Conservation (phyloP, 2,329 filamentous ascomycete genomes). For the Paracamarosporium sp. region DNA sequence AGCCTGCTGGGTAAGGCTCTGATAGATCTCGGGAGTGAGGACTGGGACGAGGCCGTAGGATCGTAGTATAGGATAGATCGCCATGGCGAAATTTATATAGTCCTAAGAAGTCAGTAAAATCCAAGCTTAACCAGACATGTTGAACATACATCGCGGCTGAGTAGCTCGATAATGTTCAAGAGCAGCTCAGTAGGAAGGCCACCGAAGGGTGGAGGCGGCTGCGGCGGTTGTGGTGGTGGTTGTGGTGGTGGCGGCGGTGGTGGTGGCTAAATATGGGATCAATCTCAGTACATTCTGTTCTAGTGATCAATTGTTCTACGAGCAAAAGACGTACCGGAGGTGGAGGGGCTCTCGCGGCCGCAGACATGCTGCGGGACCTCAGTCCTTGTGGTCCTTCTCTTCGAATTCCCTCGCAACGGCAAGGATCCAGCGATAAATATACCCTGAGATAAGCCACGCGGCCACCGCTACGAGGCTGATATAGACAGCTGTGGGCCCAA, state of each 20-base stretch:
- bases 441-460: conserved; percentile 58
- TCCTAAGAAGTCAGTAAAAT: conserved; percentile 30
- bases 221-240: conserved; percentile 17
- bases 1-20: conserved; percentile 28
- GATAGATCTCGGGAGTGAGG: conserved; percentile 30
- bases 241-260: conserved; percentile 20
- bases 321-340: conserved; percentile 6
- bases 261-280: conserved; percentile 5
- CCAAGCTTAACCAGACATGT: neutral
- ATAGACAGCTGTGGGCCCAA: conserved; percentile 75
- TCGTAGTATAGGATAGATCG: conserved; percentile 53
- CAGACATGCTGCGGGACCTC: conserved; percentile 31
- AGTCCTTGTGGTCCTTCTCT: conserved; percentile 41
- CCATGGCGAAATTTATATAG: conserved; percentile 55
- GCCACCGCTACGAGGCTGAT: conserved; percentile 66
- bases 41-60: conserved; percentile 42
- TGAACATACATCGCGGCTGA: conserved; percentile 4
- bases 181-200: conserved; percentile 55
- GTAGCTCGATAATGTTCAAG: conserved; percentile 49
- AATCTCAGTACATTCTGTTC: neutral
- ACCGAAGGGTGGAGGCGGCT: conserved; percentile 37
- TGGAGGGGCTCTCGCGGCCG: conserved; percentile 26
- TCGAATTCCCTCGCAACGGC: conserved; percentile 23
- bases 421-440: conserved; percentile 46
- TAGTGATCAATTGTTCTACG: neutral